phyloP scores from a whole-genome alignment of 2,329 filamentous ascomycete species.

The Lasiodiplodia gonubiensis region DNA sequence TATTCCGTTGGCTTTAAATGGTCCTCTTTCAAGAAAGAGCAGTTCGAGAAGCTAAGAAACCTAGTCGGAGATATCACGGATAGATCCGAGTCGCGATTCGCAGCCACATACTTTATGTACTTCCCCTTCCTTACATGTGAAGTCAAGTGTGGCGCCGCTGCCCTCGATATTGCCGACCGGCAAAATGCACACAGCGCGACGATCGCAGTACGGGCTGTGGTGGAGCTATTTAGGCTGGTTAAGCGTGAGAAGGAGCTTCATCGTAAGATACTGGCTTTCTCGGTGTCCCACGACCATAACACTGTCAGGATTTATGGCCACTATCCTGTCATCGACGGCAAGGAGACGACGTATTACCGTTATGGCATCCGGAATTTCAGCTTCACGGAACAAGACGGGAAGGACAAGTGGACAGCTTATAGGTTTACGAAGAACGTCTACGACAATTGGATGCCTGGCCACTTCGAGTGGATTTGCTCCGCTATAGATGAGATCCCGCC shows the following conservation, averaged over 20 bases:
- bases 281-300: slow-evolving; percentile 27
- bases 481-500: slow-evolving; percentile 29
- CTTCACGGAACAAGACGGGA: slow-evolving; percentile 27
- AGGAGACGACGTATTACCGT: slow-evolving; percentile 29
- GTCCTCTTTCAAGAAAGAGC: slow-evolving; percentile 47
- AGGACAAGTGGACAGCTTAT: slow-evolving; percentile 31
- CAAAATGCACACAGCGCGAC: slow-evolving; percentile 34
- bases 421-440: too few relatives aligned
- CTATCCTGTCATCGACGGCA: slow-evolving; percentile 27
- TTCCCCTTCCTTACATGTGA: slow-evolving; percentile 35
- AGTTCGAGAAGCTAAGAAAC: slow-evolving; percentile 48
- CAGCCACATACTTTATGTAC: slow-evolving; percentile 33
- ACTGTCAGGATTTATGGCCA: slow-evolving; percentile 29
- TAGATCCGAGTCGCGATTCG: slow-evolving; percentile 27
- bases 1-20: too few relatives aligned
- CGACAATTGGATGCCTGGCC: slow-evolving; percentile 30
- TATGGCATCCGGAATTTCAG: slow-evolving; percentile 2
- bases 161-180: slow-evolving; percentile 34
- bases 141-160: slow-evolving; percentile 32
- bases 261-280: too few relatives aligned
- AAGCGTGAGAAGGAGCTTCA: slow-evolving; percentile 11
- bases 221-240: not conserved
- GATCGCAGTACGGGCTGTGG: not conserved
- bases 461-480: slow-evolving; percentile 31
- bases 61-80: slow-evolving; percentile 9